Evolutionary conservation across 2,329 filamentous ascomycete genomes (phyloP).

Genomic region (Fusarium guadeloupense): DNA sequence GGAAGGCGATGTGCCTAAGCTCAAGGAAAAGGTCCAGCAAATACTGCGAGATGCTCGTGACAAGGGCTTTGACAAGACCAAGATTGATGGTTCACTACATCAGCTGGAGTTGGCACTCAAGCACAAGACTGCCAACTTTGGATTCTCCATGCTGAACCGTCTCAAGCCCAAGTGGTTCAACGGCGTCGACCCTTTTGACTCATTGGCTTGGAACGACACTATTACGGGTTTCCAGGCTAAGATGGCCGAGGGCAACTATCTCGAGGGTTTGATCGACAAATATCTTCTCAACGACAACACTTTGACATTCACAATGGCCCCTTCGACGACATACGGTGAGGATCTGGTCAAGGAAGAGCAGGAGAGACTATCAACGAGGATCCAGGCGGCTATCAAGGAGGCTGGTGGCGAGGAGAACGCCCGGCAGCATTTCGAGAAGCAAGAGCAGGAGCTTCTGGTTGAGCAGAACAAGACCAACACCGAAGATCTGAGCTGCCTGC

Average conservation of each 20-base stretch:
- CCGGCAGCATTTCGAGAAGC: conserved; percentile 74
- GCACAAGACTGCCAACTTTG: conserved; percentile 96
- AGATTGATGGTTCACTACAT: conserved; percentile 93
- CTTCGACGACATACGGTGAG: conserved; percentile 77
- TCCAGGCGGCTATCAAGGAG: conserved; percentile 72
- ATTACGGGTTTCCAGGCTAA: conserved; percentile 82
- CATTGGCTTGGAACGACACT: conserved; percentile 90
- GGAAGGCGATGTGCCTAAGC: conserved; percentile 77
- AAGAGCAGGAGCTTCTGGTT: conserved; percentile 80
- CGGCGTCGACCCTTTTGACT: conserved; percentile 89
- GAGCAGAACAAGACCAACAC: conserved; percentile 87
- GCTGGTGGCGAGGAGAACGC: conserved; percentile 78
- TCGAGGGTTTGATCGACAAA: conserved; percentile 86
- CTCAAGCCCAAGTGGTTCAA: conserved; percentile 96
- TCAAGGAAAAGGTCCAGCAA: conserved; percentile 77
- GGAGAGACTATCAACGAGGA: conserved; percentile 76
- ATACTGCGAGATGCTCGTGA: conserved; percentile 75
- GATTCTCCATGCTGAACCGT: conserved; percentile 87
- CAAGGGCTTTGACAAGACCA: conserved; percentile 86
- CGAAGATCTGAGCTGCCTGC: conserved; percentile 86
- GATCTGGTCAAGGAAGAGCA: conserved; percentile 82
- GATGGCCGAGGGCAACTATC: conserved; percentile 78
- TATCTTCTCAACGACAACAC: conserved; percentile 89
- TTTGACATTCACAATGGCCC: conserved; percentile 93
- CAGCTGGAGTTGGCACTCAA: conserved; percentile 93